Evolutionary conservation across 805 yeast genomes (phyloP).

Genomic region (Tetrapisispora fleetii): DNA sequence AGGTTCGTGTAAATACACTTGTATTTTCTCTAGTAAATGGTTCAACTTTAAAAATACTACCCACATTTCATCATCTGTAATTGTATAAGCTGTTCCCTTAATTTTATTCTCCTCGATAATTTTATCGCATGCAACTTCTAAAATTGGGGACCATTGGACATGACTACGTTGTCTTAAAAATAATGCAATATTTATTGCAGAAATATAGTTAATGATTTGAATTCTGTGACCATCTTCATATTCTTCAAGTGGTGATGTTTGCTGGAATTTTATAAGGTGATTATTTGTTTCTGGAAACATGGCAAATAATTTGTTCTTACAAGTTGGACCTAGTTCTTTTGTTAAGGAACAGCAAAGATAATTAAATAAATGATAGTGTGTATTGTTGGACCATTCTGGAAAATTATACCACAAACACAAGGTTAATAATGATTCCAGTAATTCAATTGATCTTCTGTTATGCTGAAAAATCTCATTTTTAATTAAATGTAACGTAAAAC

Average conservation of each 20-base stretch:
- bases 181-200: slow-evolving; percentile 53
- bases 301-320: slow-evolving; percentile 36
- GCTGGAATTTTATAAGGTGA: slow-evolving; percentile 7
- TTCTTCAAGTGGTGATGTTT: slow-evolving; percentile 17
- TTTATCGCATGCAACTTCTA: slow-evolving; percentile 13
- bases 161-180: slow-evolving; percentile 55
- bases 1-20: slow-evolving; percentile 37
- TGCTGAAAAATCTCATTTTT: slow-evolving; percentile 52
- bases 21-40: slow-evolving; percentile 52
- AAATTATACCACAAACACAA: slow-evolving; percentile 74
- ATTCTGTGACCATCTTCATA: slow-evolving; percentile 17
- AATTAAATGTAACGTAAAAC: slow-evolving; percentile 41
- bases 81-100: slow-evolving; percentile 3
- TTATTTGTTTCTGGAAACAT: slow-evolving; percentile 19
- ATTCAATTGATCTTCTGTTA: slow-evolving; percentile 63
- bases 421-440: slow-evolving; percentile 51
- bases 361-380: slow-evolving; percentile 64
- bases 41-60: slow-evolving; percentile 52
- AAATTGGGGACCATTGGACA: slow-evolving; percentile 44
- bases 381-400: slow-evolving; percentile 70
- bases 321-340: slow-evolving; percentile 64
- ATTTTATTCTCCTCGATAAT: slow-evolving; percentile 1
- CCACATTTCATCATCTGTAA: slow-evolving; percentile 35
- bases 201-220: slow-evolving; percentile 44
- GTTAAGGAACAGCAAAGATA: slow-evolving; percentile 56